Evolutionary conservation across 352 stramenopile genomes (phyloP).

Genomic region (Pythium insidiosum): DNA sequence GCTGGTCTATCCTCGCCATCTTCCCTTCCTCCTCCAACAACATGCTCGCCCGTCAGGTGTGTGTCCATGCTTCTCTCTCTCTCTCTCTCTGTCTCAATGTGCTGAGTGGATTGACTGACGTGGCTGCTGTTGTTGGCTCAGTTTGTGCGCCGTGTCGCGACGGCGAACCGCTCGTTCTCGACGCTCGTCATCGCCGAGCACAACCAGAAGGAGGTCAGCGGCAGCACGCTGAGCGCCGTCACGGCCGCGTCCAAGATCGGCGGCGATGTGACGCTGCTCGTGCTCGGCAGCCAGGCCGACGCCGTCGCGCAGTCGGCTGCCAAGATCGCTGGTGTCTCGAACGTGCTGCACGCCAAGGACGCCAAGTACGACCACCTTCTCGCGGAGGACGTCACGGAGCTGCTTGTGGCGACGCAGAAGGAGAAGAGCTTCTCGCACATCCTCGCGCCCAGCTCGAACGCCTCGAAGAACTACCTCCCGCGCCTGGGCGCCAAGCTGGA

Average conservation of each 20-base stretch:
- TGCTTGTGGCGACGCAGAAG: slow-evolving; percentile 63
- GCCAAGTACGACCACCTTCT: slow-evolving; percentile 86
- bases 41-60: slow-evolving; percentile 32
- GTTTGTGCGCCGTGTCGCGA: slow-evolving; percentile 43
- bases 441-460: slow-evolving; percentile 92
- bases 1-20: too few species aligned
- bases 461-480: slow-evolving; percentile 95
- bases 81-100: not conserved
- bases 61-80: not conserved
- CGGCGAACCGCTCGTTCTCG: slow-evolving; percentile 34
- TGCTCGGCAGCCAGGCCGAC: slow-evolving; percentile 59
- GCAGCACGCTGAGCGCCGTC: slow-evolving; percentile 75
- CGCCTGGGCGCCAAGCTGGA: slow-evolving; percentile 93
- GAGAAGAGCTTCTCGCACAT: slow-evolving; percentile 86
- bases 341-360: slow-evolving; percentile 78
- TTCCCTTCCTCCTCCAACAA: too few species aligned
- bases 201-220: slow-evolving; percentile 61
- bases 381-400: slow-evolving; percentile 79
- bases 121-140: slow-evolving; percentile 10
- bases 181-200: slow-evolving; percentile 87
- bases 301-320: slow-evolving; percentile 50
- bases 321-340: slow-evolving; percentile 74
- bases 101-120: not conserved
- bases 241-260: slow-evolving; percentile 83
- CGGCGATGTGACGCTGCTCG: slow-evolving; percentile 70